A percentile compares a stretch with the other conserved stretches of the same genome.
Conservation (phyloP, 768 basidiomycete species). For the Mycena belliarum region DNA sequence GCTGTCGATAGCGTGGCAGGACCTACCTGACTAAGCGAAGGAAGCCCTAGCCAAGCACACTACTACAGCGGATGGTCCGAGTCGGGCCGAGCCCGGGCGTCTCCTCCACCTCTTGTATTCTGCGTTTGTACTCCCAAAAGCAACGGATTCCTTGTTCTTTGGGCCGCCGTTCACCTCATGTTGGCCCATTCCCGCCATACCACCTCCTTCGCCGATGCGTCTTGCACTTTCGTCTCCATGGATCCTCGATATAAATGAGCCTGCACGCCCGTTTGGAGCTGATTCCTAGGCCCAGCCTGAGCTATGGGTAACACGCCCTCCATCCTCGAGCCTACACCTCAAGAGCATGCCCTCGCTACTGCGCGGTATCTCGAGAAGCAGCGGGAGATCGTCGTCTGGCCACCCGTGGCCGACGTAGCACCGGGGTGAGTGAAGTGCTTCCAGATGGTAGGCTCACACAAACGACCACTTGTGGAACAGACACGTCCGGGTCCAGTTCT, state of each 20-base stretch:
- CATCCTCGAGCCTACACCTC: constrained; percentile 7
- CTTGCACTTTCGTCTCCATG: neutral
- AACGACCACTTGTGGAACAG: neutral
- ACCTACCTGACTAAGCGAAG: no score
- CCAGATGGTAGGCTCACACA: neutral
- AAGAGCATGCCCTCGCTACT: constrained; percentile 9
- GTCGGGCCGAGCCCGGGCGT: no score
- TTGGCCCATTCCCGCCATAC: neutral
- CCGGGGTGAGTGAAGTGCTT: constrained; percentile 4
- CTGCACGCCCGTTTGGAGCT: neutral
- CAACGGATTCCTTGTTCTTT: neutral
- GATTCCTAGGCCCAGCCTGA: neutral
- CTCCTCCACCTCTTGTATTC: no score
- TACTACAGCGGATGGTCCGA: no score
- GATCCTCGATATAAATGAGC: neutral
- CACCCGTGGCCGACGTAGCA: neutral
- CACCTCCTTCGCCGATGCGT: neutral
- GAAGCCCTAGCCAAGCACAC: no score
- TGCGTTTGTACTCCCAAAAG: neutral
- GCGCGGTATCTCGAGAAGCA: constrained; percentile 7
- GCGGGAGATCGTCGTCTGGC: constrained; percentile 8
- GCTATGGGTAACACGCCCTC: constrained; percentile 6
- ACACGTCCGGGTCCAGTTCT: constrained; percentile 11
- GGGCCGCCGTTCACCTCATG: neutral
- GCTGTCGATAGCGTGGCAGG: no score